Base-by-base conservation (phyloP, 257 asterid genomes). In the Capsicum chinense region DNA sequence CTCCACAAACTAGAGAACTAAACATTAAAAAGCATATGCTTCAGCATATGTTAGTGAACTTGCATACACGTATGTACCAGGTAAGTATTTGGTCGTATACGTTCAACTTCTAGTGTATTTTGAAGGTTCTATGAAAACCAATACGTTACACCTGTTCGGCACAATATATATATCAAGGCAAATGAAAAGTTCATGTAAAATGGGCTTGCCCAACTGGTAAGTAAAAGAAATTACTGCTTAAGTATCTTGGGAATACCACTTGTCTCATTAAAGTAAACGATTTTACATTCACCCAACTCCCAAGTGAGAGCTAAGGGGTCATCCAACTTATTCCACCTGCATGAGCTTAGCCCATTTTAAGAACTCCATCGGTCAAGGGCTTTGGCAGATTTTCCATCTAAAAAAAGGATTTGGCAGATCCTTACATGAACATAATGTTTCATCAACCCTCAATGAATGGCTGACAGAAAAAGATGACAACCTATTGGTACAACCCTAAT, bases 161-260 rank as follows among this genome's bases (percentile, higher is more conserved):
- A 54, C 64, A 54, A 26, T 21, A 54, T 33, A 54, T 33, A 78
- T 26, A 26, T 54, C 64, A 78, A 54, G 9, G 16, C 50, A 76
- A 78, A 54, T 78, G 82, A 78, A 54, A n/a, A 54, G 66, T 78
- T 33, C 14, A 76, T 54, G 81, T 52, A 52, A 78, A 26, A 76
- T 78, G 64, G 82, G 63, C 5, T 54, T 78, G 44, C 5, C 3
- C 44, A 54, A 26, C 47, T 21, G 48, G 81, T 33, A 78, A 78
- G 48, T 7, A 0, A 26, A 7, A 52, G 64, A 54, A 78, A 50
- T 78, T 14, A 26, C 48, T 54, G 33, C 81, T 78, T 4, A 54
- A 54, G 48, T 54, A 78, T 78, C 47, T 78, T 54, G 64, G 44
- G 50, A 54, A 15, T n/a, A 76, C 52, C 50, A 54, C 66, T 78